Evolutionary conservation across 164 flowering plant species (phyloP), one percentile per base, ranked within the genome.

Genomic region (Annona cherimola): DNA sequence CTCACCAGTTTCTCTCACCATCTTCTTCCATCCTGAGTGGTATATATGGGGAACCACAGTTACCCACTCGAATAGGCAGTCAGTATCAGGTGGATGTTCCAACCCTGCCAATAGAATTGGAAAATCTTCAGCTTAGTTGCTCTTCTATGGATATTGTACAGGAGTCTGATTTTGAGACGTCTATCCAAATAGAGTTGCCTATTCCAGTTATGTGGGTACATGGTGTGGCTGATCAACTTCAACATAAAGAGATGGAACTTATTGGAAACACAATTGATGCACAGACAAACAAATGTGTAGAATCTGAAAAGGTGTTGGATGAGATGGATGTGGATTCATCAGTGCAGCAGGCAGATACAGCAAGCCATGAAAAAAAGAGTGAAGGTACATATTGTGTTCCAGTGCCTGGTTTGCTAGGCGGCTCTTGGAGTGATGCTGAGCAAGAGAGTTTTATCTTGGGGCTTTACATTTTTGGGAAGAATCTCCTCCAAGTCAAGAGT

Each of bases 401-500:
- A 1, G 85, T 85, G 66, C 97, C 97, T 54, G 91, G 87, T 2
- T 72, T 75, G 2, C 40, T 65, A n/a, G 70, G 75, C 41, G 79
- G 65, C 6, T 12, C 79, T 6, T 95, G 98, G 99, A 85, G 73
- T 75, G 88, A 87, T 69, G 41, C 76, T 66, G 98, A 95, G 69
- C 80, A 77, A 69, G 82, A 73, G 41, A 80, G 85, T 73, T 87
- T 95, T 79, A 81, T 95, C 68, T 93, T 95, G 61, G 92, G 96
- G 66, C 78, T 95, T n/a, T 90, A 93, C 72, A 86, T 93, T 9
- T 91, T 90, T 78, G 96, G 95, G 67, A 95, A 95, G 80, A 90
- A 91, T 69, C 87, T 95, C 67, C 80, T 78, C 74, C 85, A 76
- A 54, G 83, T 90, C 64, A 71, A 80, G 84, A 86, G 65, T 61